These are phyloP conservation scores for Globisporangium barbulae DNA, from an alignment of 352 stramenopile species.

Conservation along the genomic window DNA sequence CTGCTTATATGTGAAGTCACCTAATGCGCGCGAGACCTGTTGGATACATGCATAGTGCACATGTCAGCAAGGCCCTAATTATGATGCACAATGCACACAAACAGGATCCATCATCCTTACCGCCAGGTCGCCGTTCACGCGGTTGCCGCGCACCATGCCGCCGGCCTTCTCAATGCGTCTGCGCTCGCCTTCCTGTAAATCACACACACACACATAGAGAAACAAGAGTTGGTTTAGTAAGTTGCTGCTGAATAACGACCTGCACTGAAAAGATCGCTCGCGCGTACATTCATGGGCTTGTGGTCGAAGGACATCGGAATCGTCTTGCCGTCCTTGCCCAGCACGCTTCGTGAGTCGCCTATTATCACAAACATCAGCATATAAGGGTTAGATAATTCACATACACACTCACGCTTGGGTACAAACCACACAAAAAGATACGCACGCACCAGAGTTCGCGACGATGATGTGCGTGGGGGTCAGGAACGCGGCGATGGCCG, in stretches of 20 bases:
- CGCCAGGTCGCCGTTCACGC: constrained; percentile 79
- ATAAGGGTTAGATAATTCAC: not conserved
- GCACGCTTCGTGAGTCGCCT: constrained; percentile 78
- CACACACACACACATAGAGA: not conserved
- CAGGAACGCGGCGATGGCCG: constrained; percentile 67
- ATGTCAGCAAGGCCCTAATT: not conserved
- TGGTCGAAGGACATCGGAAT: constrained; percentile 89
- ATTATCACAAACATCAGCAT: not conserved
- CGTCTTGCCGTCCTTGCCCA: constrained; percentile 43
- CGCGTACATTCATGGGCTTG: constrained; percentile 85
- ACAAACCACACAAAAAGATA: not conserved
- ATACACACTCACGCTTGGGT: not conserved
- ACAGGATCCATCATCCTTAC: constrained; percentile 22
- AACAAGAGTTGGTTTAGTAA: not conserved
- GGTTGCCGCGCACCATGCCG: constrained; percentile 69
- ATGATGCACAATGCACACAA: not conserved
- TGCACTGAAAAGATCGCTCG: constrained; percentile 24
- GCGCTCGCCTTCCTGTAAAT: constrained; percentile 48
- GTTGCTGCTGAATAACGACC: constrained; percentile 19
- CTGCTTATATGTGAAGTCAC: constrained; percentile 84
- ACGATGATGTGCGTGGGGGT: constrained; percentile 73
- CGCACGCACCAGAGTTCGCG: constrained; percentile 55
- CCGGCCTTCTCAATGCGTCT: constrained; percentile 70
- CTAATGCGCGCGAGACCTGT: constrained; percentile 70
- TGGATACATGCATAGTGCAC: not conserved